Base-by-base conservation (phyloP, 2,329 filamentous ascomycete genomes). In the Xylaria hypoxylon region DNA sequence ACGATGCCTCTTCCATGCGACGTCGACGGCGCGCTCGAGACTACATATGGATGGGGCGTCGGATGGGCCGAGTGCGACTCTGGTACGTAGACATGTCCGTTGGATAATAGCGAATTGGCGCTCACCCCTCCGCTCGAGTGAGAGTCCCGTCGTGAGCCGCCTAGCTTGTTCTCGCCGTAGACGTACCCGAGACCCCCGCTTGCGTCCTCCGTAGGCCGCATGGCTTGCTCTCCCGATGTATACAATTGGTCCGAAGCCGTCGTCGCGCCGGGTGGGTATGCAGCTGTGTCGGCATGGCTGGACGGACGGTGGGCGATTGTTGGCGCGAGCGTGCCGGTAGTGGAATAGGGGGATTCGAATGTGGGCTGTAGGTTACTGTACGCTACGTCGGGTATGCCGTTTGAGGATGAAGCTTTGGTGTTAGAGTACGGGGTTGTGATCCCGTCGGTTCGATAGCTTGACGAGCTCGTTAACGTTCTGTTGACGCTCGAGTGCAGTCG, bases 401-500 rank as follows among this genome's bases (percentile, higher is more conserved):
- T 69, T 2, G 70, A 44, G 2, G 72, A 71, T 67, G 61, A 48
- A 7, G 47, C 22, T 33, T 74, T 73, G 17, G 67, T 56, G 35
- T 62, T 67, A 6, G 73, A 17, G 61, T 78, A 79, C 3, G 45
- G 67, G 38, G 64, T 17, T 2, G 71, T 65, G 0, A 77, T 58
- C 8, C 71, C 73, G 15, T 78, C 75, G 5, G 48, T 28, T 3
- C 77, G 76, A 61, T 79, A 79, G 26, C 66, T 71, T 0, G 75
- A 76, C 0, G 77, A 71, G 42, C 75, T 74, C 8, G 75, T 72
- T 33, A 79, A 40, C 0, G 75, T 75, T n/a, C 78, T 76, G 31
- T 75, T 77, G 8, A 77, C 71, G 2, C 78, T 77, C 3, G 79
- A 77, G 0, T 80, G 79, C 0, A 82, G 68, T 5, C 74, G 70